Evolutionary conservation across 2,329 filamentous ascomycete genomes (phyloP).

Genomic region (Colletotrichum noveboracense): DNA sequence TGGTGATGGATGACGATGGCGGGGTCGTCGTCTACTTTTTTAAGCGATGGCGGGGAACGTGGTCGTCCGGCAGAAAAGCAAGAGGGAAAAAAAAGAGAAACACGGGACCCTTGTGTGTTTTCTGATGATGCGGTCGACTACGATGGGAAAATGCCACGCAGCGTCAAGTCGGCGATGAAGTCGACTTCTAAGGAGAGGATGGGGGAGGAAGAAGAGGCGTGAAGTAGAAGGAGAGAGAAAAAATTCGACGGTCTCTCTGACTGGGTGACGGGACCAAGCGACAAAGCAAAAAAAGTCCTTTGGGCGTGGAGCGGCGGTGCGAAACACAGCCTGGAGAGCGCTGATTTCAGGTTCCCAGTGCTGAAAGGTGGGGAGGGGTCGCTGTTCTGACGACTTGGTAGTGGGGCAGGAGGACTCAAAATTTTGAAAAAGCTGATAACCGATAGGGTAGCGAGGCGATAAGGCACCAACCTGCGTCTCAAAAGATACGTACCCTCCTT

Average conservation of each 20-base stretch:
- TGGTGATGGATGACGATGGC: conserved; percentile 5
- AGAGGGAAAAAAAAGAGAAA: not conserved
- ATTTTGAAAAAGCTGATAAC: conserved; percentile 18
- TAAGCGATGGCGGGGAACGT: conserved; percentile 22
- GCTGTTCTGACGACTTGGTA: not conserved
- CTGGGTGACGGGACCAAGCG: conserved; percentile 4
- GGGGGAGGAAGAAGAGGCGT: not conserved
- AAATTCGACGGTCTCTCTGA: conserved; percentile 4
- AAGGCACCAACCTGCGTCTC: not conserved
- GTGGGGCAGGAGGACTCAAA: conserved; percentile 7
- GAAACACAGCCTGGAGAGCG: conserved; percentile 9
- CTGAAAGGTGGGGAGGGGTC: conserved; percentile 8
- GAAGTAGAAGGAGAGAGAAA: conserved; percentile 8
- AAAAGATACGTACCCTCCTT: not conserved
- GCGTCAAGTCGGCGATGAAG: conserved; percentile 17
- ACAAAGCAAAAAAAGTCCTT: conserved; percentile 7
- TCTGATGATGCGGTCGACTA: conserved; percentile 1
- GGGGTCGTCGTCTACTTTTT: conserved; percentile 14
- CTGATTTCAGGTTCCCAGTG: not conserved
- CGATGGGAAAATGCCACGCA: conserved; percentile 8
- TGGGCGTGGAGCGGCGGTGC: conserved; percentile 13
- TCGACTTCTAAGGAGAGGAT: not conserved
- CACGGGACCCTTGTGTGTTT: not conserved
- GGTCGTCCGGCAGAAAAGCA: conserved; percentile 4
- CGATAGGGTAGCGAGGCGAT: conserved; percentile 21